Base-by-base conservation (phyloP, 805 yeast genomes). In the Vanderwaltozyma polyspora region DNA sequence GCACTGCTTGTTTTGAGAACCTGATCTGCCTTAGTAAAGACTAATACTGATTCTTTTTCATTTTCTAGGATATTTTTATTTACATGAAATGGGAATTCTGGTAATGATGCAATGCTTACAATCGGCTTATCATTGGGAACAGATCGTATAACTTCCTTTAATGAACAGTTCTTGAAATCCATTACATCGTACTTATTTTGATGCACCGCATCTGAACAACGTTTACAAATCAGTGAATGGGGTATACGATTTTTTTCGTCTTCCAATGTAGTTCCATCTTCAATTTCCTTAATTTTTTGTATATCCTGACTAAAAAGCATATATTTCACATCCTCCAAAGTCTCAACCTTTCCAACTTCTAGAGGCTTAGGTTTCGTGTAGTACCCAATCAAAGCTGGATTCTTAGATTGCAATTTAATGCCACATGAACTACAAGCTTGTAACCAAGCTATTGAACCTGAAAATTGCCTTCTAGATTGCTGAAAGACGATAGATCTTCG, bases 41-140 rank as follows among this genome's bases (percentile, higher is more conserved):
- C 28, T 10, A 55, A 34, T 13, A 47, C 28, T 4, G 43, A 21
- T 15, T 39, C 39, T 21, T 39, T 27, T 17, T 36, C 32, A 19
- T 36, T 37, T 12, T 42, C 27, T n/a, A 55, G 32, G 5, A 52
- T 16, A 6, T 34, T 21, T n/a, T 31, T 32, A 37, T 67, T 59
- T 3, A 77, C 46, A 6, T 77, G 66, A 27, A 79, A 58, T 1
- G 95, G 95, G 49, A 83, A 82, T 43, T 83, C 94, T 11, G 68
- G 53, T 1, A 80, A 74, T 24, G 80, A 76, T 8, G 79, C 61
- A 1, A 81, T 73, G 48, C 79, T 76, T 3, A 78, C 67, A 1
- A 79, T 44, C 7, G 65, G 64, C 3, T 72, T 67, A 22, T 55
- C 44, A 3, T 45, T 47, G 3, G 76, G 84, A 16, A 62, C 43